Conservation (phyloP, 441 rosid genomes). For the Gossypium laxum region DNA sequence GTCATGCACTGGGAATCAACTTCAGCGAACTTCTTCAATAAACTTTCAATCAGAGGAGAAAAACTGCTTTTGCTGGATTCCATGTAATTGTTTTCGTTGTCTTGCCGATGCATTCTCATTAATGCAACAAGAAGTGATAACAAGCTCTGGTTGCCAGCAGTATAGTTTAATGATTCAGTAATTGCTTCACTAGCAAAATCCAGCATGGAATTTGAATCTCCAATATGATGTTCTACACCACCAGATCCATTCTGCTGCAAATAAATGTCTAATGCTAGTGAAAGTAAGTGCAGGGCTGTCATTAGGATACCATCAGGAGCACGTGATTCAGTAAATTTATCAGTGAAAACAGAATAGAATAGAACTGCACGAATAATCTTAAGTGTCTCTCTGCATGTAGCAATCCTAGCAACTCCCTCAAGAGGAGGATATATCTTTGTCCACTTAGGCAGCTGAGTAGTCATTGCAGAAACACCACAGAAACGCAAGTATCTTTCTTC, state of each 20-base stretch:
- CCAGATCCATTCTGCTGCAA: constrained; percentile 42
- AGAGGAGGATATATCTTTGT: constrained; percentile 70
- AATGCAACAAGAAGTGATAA: constrained; percentile 80
- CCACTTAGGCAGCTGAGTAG: constrained; percentile 85
- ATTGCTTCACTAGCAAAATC: constrained; percentile 62
- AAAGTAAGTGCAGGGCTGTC: constrained; percentile 72
- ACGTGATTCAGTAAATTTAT: constrained; percentile 53
- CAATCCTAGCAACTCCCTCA: constrained; percentile 58
- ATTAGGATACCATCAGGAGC: constrained; percentile 70
- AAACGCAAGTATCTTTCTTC: constrained; percentile 86
- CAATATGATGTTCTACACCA: constrained; percentile 25
- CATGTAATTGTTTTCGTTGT: constrained; percentile 33
- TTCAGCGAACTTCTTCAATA: constrained; percentile 73
- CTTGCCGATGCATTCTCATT: constrained; percentile 59
- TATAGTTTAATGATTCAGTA: constrained; percentile 37
- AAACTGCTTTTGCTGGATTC: constrained; percentile 59
- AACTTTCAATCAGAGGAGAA: constrained; percentile 62
- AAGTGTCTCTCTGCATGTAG: constrained; percentile 63
- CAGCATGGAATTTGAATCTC: constrained; percentile 38
- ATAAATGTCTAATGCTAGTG: constrained; percentile 66
- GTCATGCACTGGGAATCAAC: constrained; percentile 55
- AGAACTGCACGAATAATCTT: constrained; percentile 63
- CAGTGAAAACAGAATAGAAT: constrained; percentile 65
- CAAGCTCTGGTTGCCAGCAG: constrained; percentile 53
- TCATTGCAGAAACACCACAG: constrained; percentile 67